Evolutionary conservation across 2,329 filamentous ascomycete genomes (phyloP).

Genomic region (Penicillium thymicola): DNA sequence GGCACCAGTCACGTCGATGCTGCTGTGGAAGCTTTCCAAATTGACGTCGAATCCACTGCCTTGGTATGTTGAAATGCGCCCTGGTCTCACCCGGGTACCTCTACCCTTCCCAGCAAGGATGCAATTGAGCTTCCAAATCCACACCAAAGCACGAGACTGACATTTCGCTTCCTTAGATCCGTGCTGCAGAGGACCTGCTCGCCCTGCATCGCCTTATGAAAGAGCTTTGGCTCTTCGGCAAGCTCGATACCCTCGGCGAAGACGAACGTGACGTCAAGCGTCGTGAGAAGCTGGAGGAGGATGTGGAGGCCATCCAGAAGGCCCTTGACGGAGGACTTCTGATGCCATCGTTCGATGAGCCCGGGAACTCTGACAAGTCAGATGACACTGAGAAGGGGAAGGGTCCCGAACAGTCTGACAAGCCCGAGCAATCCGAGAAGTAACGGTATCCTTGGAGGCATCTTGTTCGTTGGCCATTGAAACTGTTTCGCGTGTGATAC

Average conservation of each 20-base stretch:
- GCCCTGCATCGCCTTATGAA: conserved; percentile 61
- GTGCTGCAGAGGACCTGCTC: conserved; percentile 60
- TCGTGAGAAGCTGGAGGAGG: conserved; percentile 46
- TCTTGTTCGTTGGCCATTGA: background rate
- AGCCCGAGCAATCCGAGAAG: background rate
- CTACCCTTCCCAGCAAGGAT: background rate
- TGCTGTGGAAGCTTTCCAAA: conserved; percentile 56
- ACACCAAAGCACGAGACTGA: background rate
- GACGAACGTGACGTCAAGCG: conserved; percentile 41
- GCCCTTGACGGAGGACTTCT: conserved; percentile 36
- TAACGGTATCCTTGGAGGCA: background rate
- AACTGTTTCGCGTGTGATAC: background rate
- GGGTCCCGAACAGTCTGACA: background rate
- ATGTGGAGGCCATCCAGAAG: conserved; percentile 47
- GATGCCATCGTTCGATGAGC: conserved; percentile 15
- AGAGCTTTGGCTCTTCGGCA: conserved; percentile 65
- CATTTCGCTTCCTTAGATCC: conserved; percentile 45
- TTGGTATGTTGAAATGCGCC: conserved; percentile 44
- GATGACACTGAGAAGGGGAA: background rate
- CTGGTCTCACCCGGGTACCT: too few relatives aligned
- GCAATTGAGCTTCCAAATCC: background rate
- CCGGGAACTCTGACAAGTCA: background rate
- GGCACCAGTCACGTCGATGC: conserved; percentile 51
- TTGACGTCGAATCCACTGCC: conserved; percentile 58
- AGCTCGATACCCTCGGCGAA: conserved; percentile 56